phyloP scores from a whole-genome alignment of 768 basidiomycete genomes.

The Mycena crocata region DNA sequence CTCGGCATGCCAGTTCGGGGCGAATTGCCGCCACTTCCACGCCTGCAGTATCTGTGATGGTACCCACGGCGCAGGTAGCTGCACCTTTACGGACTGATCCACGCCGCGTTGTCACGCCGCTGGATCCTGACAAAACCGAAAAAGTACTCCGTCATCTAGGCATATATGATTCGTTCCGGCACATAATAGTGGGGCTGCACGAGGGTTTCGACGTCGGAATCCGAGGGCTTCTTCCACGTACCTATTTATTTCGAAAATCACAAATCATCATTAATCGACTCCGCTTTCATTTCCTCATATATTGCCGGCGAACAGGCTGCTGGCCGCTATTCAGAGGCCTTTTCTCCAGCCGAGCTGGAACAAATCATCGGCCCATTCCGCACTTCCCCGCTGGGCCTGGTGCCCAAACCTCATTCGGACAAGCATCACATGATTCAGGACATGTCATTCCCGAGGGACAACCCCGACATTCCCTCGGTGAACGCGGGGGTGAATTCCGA shows the following conservation, averaged over 20 bases:
- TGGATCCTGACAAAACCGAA: slow-evolving; percentile 37
- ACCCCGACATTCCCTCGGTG: slow-evolving; percentile 40
- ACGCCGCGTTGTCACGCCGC: slow-evolving; percentile 45
- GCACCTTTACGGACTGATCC: slow-evolving; percentile 43
- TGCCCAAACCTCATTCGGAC: slow-evolving; percentile 46
- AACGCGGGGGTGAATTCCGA: slow-evolving; percentile 45
- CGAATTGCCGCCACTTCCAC: slow-evolving; percentile 40
- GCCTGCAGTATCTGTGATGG: slow-evolving; percentile 45
- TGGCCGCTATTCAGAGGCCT: slow-evolving; percentile 46
- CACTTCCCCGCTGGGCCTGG: slow-evolving; percentile 52
- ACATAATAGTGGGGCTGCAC: slow-evolving; percentile 46
- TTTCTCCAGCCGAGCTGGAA: slow-evolving; percentile 41
- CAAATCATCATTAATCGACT: slow-evolving; percentile 41
- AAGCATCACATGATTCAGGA: slow-evolving; percentile 48
- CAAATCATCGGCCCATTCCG: slow-evolving; percentile 53
- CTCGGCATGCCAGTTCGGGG: slow-evolving; percentile 32
- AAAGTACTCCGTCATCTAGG: slow-evolving; percentile 24
- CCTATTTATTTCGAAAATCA: slow-evolving; percentile 50
- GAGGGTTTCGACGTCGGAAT: slow-evolving; percentile 53
- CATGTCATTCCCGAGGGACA: slow-evolving; percentile 43
- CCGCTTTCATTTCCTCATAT: slow-evolving; percentile 45
- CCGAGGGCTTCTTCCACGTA: slow-evolving; percentile 9
- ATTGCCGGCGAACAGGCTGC: slow-evolving; percentile 45
- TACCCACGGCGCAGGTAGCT: slow-evolving; percentile 44
- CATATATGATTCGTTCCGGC: slow-evolving; percentile 36